Percentiles rank a stretch among this genome's conserved stretches.
phyloP scores from a whole-genome alignment of 2,329 filamentous ascomycete genomes.

The Pseudohalonectria lignicola region DNA sequence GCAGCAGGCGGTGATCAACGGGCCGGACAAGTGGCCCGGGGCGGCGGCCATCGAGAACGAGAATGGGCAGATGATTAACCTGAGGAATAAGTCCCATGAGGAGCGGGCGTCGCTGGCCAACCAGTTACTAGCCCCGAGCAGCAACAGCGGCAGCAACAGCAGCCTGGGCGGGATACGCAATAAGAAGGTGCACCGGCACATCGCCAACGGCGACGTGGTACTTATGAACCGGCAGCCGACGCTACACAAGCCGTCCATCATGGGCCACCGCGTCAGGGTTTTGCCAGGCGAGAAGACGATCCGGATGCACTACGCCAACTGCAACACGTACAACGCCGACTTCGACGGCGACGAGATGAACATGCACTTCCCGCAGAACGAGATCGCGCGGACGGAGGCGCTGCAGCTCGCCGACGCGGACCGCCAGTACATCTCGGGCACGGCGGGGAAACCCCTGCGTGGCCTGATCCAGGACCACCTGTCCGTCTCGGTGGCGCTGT shows the following conservation, averaged over 20 bases:
- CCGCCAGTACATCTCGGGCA: conserved; percentile 91
- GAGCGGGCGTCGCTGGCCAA: conserved; percentile 86
- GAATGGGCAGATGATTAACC: conserved; percentile 78
- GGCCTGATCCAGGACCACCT: conserved; percentile 98
- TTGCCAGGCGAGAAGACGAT: conserved; percentile 92
- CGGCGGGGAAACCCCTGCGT: conserved; percentile 83
- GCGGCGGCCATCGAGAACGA: conserved; percentile 93
- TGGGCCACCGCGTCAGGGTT: conserved; percentile 91
- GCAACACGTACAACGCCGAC: conserved; percentile 98
- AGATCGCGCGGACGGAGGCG: conserved; percentile 85
- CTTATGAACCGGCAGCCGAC: conserved; percentile 98
- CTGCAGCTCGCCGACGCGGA: conserved; percentile 91
- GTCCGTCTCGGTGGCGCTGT: conserved; percentile 84
- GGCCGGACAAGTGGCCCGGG: conserved; percentile 86
- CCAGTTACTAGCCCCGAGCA: conserved; percentile 79
- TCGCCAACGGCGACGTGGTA: conserved; percentile 94
- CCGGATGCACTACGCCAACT: conserved; percentile 99
- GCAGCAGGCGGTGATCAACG: conserved; percentile 93
- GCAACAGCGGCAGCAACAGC: conserved; percentile 56
- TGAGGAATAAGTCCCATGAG: conserved; percentile 78
- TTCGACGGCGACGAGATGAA: conserved; percentile 99
- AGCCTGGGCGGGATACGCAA: conserved; percentile 66
- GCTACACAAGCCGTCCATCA: conserved; percentile 96
- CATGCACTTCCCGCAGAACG: conserved; percentile 98
- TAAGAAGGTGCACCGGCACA: conserved; percentile 93